phyloP scores from a whole-genome alignment of 108 stramenopile genomes.

The Hondaea fermentalgiana region DNA sequence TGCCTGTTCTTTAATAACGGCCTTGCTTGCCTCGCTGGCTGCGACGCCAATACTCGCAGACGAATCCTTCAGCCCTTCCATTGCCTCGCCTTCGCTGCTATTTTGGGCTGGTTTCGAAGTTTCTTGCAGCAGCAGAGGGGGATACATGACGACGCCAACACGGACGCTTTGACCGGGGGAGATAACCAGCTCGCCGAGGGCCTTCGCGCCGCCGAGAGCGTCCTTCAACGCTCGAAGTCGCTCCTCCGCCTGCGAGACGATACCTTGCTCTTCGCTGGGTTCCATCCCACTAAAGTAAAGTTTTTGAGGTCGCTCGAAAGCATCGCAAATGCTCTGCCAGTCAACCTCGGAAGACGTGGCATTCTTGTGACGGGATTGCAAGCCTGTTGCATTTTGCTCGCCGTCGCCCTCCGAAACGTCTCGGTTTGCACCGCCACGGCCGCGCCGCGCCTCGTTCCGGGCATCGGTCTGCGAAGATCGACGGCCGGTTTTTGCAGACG shows the following conservation, averaged over 20 bases:
- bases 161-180: background rate
- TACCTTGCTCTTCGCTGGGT: background rate
- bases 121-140: background rate
- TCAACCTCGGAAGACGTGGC: background rate
- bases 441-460: no score
- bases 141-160: background rate
- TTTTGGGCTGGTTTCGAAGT: no score
- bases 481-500: no score
- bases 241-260: background rate
- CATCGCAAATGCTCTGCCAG: conserved; percentile 3
- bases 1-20: background rate
- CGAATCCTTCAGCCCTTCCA: no score
- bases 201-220: background rate
- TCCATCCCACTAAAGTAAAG: background rate
- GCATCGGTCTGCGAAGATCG: no score
- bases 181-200: background rate
- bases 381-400: background rate
- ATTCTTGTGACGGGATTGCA: background rate
- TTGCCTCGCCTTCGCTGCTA: no score
- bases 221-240: background rate
- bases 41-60: no score
- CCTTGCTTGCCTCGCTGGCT: no score
- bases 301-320: background rate
- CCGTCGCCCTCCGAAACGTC: no score
- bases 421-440: no score